Evolutionary conservation across 2,329 filamentous ascomycete genomes (phyloP), one percentile per base, ranked within the genome.

Genomic region (Trichoderma hamatum): DNA sequence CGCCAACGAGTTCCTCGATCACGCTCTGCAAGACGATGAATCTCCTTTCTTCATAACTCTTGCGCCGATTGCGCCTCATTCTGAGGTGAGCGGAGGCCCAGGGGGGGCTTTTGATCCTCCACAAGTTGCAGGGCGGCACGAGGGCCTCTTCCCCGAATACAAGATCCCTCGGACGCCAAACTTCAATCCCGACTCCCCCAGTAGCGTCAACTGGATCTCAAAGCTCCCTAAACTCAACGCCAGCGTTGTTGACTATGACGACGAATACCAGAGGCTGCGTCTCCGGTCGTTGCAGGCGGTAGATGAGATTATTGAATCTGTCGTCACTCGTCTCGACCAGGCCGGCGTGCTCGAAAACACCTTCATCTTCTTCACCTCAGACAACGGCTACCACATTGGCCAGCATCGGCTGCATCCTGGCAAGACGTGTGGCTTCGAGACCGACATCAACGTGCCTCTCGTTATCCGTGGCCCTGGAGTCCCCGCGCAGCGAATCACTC

Each of bases 41-140:
- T 81, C 84, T 19, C 91, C 91, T 0, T 93, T 92, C 78, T 92
- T 93, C 74, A 76, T 93, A 4, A 84, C 84, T 0, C 82, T 91
- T 10, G 87, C 90, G 0, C 91, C 90, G 0, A 84, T 90, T 6
- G 90, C 87, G 0, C 90, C 91, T 0, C 91, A 93, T 73, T 84
- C 84, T 26, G 88, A 89, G 67, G 74, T 73, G 0, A 71, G 69
- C 49, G 61, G 30, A 39, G 43, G n/a, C 19, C 54, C 58, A 13
- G 6, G 30, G 26, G 56, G 46, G 3, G 69, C 7, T 0, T 83
- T 86, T 74, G 80, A 78, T 5, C 81, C 82, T 0, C 88, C 89
- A 0, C 81, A 90, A 19, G 84, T 89, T 0, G 84, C 88, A 0
- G 80, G 87, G 52, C 82, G 89, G 54, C 90, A 93, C 71, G 80